Conservation (phyloP, 495 filamentous ascomycete genomes). For the Trypethelium eluteriae region DNA sequence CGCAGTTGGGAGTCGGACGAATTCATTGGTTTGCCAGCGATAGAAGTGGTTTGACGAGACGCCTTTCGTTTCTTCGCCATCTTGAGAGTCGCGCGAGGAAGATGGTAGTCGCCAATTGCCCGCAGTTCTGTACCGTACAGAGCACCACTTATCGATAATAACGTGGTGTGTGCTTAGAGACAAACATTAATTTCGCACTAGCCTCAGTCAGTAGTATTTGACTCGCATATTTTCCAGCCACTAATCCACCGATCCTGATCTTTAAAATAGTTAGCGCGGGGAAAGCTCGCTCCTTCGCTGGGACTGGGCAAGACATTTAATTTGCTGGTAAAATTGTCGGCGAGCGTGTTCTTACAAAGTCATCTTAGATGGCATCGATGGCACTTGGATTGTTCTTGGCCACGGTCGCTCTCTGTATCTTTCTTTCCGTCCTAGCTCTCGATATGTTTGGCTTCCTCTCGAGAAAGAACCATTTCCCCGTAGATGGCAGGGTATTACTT, state of each 20-base stretch:
- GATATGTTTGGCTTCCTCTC: slow-evolving; percentile 60
- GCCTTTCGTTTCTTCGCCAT: slow-evolving; percentile 14
- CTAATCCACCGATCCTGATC: no score
- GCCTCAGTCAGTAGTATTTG: no score
- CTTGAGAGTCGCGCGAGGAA: not conserved
- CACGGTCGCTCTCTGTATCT: slow-evolving; percentile 39
- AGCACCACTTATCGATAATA: no score
- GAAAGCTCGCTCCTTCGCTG: no score
- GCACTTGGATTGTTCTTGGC: slow-evolving; percentile 33
- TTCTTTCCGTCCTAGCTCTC: slow-evolving; percentile 36
- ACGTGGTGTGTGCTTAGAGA: no score
- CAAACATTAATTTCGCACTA: no score
- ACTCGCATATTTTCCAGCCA: no score
- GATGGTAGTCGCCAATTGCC: slow-evolving; percentile 1
- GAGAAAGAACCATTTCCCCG: slow-evolving; percentile 66
- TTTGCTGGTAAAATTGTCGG: not conserved
- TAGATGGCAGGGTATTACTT: slow-evolving; percentile 61
- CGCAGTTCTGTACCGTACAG: no score
- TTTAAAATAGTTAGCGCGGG: no score
- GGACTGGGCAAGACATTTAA: no score
- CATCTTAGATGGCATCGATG: slow-evolving; percentile 16
- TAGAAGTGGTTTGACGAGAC: not conserved
- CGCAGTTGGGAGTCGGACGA: slow-evolving; percentile 21
- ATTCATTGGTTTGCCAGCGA: not conserved
- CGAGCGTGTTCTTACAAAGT: no score